Evolutionary conservation across 148 eudicot species (phyloP).

Genomic region (Selenicereus undatus): DNA sequence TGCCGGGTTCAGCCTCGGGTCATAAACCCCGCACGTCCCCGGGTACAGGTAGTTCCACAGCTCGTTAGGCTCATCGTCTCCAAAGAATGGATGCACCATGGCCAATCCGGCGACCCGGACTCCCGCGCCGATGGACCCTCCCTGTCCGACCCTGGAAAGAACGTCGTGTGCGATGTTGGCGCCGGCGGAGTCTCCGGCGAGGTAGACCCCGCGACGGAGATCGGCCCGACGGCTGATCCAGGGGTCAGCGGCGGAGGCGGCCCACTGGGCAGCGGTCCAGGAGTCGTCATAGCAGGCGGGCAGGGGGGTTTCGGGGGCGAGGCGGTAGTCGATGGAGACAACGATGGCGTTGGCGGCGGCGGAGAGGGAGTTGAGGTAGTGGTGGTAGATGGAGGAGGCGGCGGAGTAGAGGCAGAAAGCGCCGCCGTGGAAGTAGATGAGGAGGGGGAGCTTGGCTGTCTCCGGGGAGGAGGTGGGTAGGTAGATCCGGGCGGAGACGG

Average conservation of each 20-base stretch:
- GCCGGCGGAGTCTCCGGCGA: conserved; percentile 60
- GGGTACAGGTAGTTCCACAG: conserved; percentile 32
- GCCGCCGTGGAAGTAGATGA: conserved; percentile 46
- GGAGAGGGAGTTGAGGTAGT: conserved; percentile 29
- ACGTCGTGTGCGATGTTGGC: conserved; percentile 45
- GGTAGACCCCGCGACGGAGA: conserved; percentile 23
- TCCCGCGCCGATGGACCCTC: background rate
- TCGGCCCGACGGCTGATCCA: conserved; percentile 35
- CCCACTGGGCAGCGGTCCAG: conserved; percentile 43
- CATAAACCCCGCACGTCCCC: conserved; percentile 13
- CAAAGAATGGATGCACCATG: conserved; percentile 38
- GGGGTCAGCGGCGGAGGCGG: conserved; percentile 20
- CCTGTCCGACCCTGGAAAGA: conserved; percentile 23
- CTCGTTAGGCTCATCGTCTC: conserved; percentile 23
- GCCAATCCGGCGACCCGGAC: background rate
- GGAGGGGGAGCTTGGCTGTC: conserved; percentile 26
- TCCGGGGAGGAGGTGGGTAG: conserved; percentile 18
- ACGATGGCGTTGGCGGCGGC: conserved; percentile 24
- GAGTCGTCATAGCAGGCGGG: conserved; percentile 47
- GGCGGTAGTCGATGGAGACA: conserved; percentile 40
- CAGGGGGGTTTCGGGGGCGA: conserved; percentile 51
- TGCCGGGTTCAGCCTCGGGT: conserved; percentile 34
- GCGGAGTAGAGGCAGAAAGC: conserved; percentile 44
- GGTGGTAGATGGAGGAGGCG: conserved; percentile 30
- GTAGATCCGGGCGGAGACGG: conserved; percentile 36